Evolutionary conservation across 371 early-diverging fungal genomes (phyloP).

Genomic region (Mucor piriformis): DNA sequence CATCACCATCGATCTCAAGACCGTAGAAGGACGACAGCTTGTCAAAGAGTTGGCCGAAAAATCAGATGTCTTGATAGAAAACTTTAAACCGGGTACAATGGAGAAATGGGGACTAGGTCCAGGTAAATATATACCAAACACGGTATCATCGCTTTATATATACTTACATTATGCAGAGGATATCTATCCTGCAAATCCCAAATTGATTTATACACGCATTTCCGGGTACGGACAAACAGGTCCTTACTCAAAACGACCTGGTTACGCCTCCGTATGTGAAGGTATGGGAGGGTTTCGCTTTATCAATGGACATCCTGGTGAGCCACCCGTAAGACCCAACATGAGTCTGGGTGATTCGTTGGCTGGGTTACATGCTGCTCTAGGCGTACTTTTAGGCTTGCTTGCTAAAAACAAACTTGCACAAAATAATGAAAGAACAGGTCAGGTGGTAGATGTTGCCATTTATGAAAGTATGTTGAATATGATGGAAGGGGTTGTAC

Average conservation of each 20-base stretch:
- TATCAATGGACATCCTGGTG: slow-evolving; percentile 52
- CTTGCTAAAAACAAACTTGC: slow-evolving; percentile 44
- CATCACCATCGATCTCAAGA: slow-evolving; percentile 52
- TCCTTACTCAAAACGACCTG: slow-evolving; percentile 55
- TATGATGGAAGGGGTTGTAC: slow-evolving; percentile 61
- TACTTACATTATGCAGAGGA: slow-evolving; percentile 30
- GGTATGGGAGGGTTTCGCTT: slow-evolving; percentile 61
- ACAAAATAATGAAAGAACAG: slow-evolving; percentile 23
- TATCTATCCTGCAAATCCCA: slow-evolving; percentile 44
- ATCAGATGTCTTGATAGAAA: slow-evolving; percentile 60
- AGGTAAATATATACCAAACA: slow-evolving; percentile 24
- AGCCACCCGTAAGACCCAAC: slow-evolving; percentile 59
- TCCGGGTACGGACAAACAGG: slow-evolving; percentile 63
- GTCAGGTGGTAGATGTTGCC: slow-evolving; percentile 63
- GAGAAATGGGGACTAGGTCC: slow-evolving; percentile 68
- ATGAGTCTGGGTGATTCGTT: slow-evolving; percentile 60
- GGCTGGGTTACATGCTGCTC: slow-evolving; percentile 58
- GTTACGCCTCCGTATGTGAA: slow-evolving; percentile 63
- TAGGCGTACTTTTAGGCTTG: slow-evolving; percentile 50
- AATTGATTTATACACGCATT: slow-evolving; percentile 55
- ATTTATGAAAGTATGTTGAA: slow-evolving; percentile 60
- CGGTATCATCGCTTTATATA: background rate
- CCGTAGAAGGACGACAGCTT: slow-evolving; percentile 49
- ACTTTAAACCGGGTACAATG: slow-evolving; percentile 63
- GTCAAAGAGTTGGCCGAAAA: slow-evolving; percentile 48